Evolutionary conservation across 495 filamentous ascomycete species (phyloP), one percentile per base, ranked within the genome.

Genomic region (Rhypophila decipiens): DNA sequence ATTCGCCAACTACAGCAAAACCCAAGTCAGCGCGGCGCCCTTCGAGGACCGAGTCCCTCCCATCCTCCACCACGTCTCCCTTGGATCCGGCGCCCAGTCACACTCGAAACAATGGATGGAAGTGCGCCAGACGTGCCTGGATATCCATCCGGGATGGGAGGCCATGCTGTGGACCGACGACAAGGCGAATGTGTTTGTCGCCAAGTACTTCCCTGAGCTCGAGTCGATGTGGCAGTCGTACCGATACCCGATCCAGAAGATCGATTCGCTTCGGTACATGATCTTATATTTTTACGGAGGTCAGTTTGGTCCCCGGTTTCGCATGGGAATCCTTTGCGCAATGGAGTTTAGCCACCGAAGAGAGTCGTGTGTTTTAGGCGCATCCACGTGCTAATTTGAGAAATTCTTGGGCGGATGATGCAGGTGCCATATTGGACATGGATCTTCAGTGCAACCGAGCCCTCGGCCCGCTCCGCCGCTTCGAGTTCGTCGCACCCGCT

Each of bases 361-460:
- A n/a, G n/a, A n/a, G n/a, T n/a, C n/a, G n/a, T n/a, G n/a, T n/a
- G n/a, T n/a, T n/a, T n/a, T n/a, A n/a, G n/a, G n/a, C n/a, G n/a
- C n/a, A n/a, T n/a, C 31, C 43, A 45, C 8, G n/a, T 17, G 11
- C 12, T 45, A n/a, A 36, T 17, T 9, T 10, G 13, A 42, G 10
- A 39, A 15, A 13, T 20, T 27, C 15, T 15, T 9, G 20, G 9
- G n/a, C n/a, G n/a, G n/a, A n/a, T n/a, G n/a, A n/a, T 36, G 21
- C 23, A 63, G 60, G 60, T 13, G 61, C 65, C 31, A 56, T 71
- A 22, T 50, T 71, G 5, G 68, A 71, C 46, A 68, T 71, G 58
- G 68, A 71, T 39, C 60, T 71, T 17, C 58, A 66, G 33, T 71
- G 68, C 57, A 59, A 56, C 27, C 59, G 68, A 5, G 61, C 56